Evolutionary conservation across 768 basidiomycete species (phyloP).

Genomic region (Phlegmacium glaucopus): DNA sequence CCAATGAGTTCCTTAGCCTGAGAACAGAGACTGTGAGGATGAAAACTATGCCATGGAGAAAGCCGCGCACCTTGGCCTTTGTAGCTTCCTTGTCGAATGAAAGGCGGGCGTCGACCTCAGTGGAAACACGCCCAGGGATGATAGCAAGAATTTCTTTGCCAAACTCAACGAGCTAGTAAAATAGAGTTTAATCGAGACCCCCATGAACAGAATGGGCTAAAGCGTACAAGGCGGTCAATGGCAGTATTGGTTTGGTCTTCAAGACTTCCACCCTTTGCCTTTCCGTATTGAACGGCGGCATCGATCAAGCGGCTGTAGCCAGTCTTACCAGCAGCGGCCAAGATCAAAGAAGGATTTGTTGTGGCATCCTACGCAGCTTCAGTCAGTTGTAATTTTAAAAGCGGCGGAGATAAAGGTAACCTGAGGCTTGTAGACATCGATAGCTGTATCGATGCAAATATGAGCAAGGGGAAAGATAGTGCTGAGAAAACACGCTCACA

Average conservation of each 20-base stretch:
- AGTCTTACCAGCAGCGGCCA: constrained; percentile 89
- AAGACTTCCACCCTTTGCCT: constrained; percentile 74
- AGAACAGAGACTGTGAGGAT: constrained; percentile 9
- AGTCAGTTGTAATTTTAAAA: neutral
- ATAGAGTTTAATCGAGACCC: neutral
- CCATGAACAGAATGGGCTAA: neutral
- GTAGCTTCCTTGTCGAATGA: constrained; percentile 95
- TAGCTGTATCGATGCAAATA: constrained; percentile 50
- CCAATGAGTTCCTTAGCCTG: constrained; percentile 85
- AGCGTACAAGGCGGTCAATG: constrained; percentile 81
- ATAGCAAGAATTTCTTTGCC: constrained; percentile 93
- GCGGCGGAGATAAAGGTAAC: constrained; percentile 27
- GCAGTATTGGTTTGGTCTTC: constrained; percentile 78
- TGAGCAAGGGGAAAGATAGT: constrained; percentile 8
- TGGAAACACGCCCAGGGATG: constrained; percentile 98
- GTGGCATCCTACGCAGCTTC: constrained; percentile 75
- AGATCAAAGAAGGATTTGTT: constrained; percentile 94
- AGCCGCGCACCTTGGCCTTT: constrained; percentile 67
- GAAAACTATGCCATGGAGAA: constrained; percentile 4
- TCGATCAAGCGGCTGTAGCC: constrained; percentile 83
- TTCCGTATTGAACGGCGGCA: constrained; percentile 68
- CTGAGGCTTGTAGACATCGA: constrained; percentile 96
- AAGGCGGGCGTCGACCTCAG: constrained; percentile 96
- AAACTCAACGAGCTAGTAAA: constrained; percentile 89
- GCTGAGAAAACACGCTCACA: constrained; percentile 38